Conservation (phyloP, 164 flowering plant genomes). For the Nymphaea thermarum region DNA sequence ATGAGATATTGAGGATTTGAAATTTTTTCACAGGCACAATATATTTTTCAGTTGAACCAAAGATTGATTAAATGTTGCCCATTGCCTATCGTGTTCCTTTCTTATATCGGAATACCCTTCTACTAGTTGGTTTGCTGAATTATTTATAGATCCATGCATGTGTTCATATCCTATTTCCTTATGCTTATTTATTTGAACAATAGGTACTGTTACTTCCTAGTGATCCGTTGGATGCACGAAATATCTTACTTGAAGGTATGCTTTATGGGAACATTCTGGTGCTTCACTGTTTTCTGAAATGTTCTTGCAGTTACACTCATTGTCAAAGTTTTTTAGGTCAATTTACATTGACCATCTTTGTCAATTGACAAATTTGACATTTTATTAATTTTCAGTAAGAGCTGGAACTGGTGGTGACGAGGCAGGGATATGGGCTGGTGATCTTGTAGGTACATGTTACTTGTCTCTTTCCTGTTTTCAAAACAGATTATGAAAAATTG, state of each 20-base stretch:
- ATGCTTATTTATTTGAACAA: background rate
- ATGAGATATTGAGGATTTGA: background rate
- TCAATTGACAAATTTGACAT: background rate
- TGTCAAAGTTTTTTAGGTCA: background rate
- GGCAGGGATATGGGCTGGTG: slow-evolving; percentile 99
- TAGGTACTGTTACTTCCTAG: slow-evolving; percentile 78
- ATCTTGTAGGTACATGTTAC: slow-evolving; percentile 98
- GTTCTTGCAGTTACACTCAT: background rate
- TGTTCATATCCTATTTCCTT: background rate
- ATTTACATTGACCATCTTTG: too few species aligned
- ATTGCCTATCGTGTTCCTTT: too few species aligned
- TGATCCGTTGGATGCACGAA: slow-evolving; percentile 91
- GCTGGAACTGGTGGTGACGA: slow-evolving; percentile 99
- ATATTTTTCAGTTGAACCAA: too few species aligned
- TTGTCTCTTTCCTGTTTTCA: slow-evolving; percentile 19
- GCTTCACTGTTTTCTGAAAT: background rate
- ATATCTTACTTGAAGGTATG: slow-evolving; percentile 93
- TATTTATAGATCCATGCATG: background rate
- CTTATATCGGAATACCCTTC: too few species aligned
- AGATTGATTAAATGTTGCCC: too few species aligned
- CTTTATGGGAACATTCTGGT: slow-evolving; percentile 4
- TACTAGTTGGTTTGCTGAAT: background rate
- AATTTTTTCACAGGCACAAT: too few species aligned
- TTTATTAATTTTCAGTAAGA: slow-evolving; percentile 46
- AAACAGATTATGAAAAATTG: background rate